Evolutionary conservation across 148 eudicot species (phyloP).

Genomic region (Arctostaphylos glauca): DNA sequence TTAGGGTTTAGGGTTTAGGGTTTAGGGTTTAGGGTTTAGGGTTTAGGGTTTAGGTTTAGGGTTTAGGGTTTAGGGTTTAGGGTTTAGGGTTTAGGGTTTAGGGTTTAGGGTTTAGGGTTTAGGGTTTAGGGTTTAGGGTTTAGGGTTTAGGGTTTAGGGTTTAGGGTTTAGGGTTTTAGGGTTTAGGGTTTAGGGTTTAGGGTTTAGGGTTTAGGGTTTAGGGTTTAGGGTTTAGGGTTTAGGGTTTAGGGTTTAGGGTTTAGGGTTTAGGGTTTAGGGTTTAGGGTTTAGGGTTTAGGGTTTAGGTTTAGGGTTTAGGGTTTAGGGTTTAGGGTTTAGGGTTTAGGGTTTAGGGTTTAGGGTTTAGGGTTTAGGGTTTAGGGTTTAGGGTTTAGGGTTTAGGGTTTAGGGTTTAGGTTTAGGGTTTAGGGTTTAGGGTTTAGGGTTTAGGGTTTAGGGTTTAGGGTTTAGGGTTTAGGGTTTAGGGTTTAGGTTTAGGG

Average conservation of each 20-base stretch:
- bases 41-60: conserved; percentile 25
- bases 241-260: conserved; percentile 18
- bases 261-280: conserved; percentile 19
- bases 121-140: conserved; percentile 20
- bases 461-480: conserved; percentile 17
- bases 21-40: conserved; percentile 25
- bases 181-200: conserved; percentile 20
- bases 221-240: conserved; percentile 3
- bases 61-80: conserved; percentile 28
- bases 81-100: conserved; percentile 23
- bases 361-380: conserved; percentile 19
- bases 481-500: conserved; percentile 20
- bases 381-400: conserved; percentile 15
- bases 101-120: conserved; percentile 21
- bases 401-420: background rate
- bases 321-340: conserved; percentile 14
- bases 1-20: conserved; percentile 28
- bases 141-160: conserved; percentile 15
- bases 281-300: conserved; percentile 9
- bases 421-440: conserved; percentile 17
- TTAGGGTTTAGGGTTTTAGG: conserved; percentile 18
- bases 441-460: conserved; percentile 20
- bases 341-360: conserved; percentile 19
- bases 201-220: conserved; percentile 14
- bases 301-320: background rate